Evolutionary conservation across 2,329 filamentous ascomycete genomes (phyloP).

Genomic region (Fusarium neocosmosporiellum): DNA sequence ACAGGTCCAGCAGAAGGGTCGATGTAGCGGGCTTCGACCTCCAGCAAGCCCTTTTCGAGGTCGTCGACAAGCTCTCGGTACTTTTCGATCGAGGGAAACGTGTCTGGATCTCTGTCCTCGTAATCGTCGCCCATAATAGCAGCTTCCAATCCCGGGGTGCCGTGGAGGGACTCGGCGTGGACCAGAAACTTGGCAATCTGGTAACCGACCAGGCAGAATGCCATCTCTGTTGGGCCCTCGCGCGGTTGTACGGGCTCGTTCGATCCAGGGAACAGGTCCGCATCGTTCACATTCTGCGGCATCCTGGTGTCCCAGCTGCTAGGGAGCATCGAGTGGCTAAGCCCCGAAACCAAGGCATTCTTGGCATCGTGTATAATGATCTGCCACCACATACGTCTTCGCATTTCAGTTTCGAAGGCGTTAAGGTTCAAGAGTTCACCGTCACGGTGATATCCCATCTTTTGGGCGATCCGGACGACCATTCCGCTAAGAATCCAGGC

Average conservation of each 20-base stretch:
- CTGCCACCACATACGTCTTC: slow-evolving; percentile 75
- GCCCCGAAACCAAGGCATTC: slow-evolving; percentile 67
- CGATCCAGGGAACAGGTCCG: slow-evolving; percentile 66
- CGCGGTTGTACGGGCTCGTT: slow-evolving; percentile 62
- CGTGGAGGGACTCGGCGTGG: slow-evolving; percentile 53
- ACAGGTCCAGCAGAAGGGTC: slow-evolving; percentile 64
- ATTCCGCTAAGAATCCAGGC: slow-evolving; percentile 71
- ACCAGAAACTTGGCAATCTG: slow-evolving; percentile 63
- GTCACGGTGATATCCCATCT: slow-evolving; percentile 75
- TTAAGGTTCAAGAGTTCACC: slow-evolving; percentile 66
- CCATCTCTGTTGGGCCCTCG: slow-evolving; percentile 71
- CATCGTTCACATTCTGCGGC: slow-evolving; percentile 69
- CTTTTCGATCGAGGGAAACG: slow-evolving; percentile 50
- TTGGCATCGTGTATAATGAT: slow-evolving; percentile 69
- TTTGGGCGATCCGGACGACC: slow-evolving; percentile 72
- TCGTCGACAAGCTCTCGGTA: slow-evolving; percentile 56
- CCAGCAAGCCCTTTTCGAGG: slow-evolving; percentile 56
- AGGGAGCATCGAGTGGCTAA: slow-evolving; percentile 63
- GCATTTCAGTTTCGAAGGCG: slow-evolving; percentile 75
- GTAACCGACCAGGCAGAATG: slow-evolving; percentile 63
- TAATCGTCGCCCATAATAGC: slow-evolving; percentile 60
- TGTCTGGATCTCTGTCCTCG: slow-evolving; percentile 40
- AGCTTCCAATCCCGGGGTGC: slow-evolving; percentile 60
- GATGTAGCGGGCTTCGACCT: slow-evolving; percentile 61
- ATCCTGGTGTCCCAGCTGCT: slow-evolving; percentile 67